Base-by-base conservation (phyloP, 192 early-diverging fungal species). In the Lobosporangium transversale region DNA sequence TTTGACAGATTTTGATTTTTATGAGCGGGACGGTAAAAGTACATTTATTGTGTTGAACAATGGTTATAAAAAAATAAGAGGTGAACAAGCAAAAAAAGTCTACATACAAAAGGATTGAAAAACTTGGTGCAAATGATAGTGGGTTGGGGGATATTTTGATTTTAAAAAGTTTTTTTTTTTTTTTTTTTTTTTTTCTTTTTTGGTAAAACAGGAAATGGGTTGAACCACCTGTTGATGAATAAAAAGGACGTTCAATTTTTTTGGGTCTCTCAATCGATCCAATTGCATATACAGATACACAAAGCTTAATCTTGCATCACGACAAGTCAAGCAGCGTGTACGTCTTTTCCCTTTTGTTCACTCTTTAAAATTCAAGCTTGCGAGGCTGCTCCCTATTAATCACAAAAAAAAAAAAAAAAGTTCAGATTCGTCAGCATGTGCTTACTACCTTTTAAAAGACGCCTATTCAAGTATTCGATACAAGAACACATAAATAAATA, bases 21-120 rank as follows among this genome's bases (percentile, higher is more conserved):
- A 23, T 37, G 30, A 36, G 35, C 15, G 49, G 55, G 49, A 48
- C 61, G 62, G 47, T 75, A 75, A 75, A 75, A 75, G 71, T 75
- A 75, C 71, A 75, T 75, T 59, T 66, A 75, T 75, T 75, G 71
- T 75, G 71, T 75, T 75, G 71, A 75, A 75, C 71, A 75, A 75
- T 75, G 71, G 57, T 37, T 37, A 47, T 73, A n/a, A 42, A 53
- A 48, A 65, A 53, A 64, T 37, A 55, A 63, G 37, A 54, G 24
- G 20, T 57, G 65, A 35, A 59, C 44, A 10, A 24, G 40, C 58
- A 47, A 55, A 29, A 44, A 59, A 58, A 53, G 63, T 75, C 63
- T 66, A 75, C 70, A 75, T 75, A 75, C 71, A 75, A 63, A 45
- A 36, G 40, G 50, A 37, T 43, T 43, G 55, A 53, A 56, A 54